Base-by-base conservation (phyloP, 148 eudicot genomes). In the Mesembryanthemum crystallinum region DNA sequence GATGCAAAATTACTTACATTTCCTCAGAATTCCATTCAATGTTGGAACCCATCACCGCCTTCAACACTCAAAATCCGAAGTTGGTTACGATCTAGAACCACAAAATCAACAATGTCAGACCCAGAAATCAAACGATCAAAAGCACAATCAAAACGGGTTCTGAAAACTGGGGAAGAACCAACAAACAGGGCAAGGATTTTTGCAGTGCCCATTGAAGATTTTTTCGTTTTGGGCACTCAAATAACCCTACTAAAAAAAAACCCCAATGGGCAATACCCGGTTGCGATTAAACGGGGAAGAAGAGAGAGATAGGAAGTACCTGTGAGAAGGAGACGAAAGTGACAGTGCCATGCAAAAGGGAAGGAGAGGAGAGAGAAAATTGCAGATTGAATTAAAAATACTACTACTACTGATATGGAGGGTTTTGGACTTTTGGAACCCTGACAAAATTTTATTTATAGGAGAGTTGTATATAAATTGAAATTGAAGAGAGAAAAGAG, bases 261-360 rank as follows among this genome's bases (percentile, higher is more conserved):
- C 42, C 60, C 49, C 25, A 73, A 14, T 73, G 73, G 59, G 12
- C 37, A 79, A 73, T 14, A 43, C 49, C 77, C 73, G 55, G 7
- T 21, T 27, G 25, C 24, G 54, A 23, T 24, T 65, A 39, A 67
- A n/a, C n/a, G n/a, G 64, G 25, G 24, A 74, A 74, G 68, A 30
- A 32, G 28, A 71, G 68, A 43, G 55, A 43, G 76, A 29, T 14
- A 9, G 43, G 43, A 25, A n/a, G 35, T 66, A 69, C 57, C 59
- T 51, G 79, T 77, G 52, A 20, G 62, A 80, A 76, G 74, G 54
- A 73, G 18, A 64, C 21, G 78, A 71, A 43, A 79, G 78, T 43
- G 78, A 76, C 77, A 79, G 77, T 67, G 72, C 85, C 85, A 83
- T 83, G 85, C 80, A 83, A 72, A 70, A 75, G 74, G 65, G 24